Base-by-base conservation (phyloP, 2,329 filamentous ascomycete genomes). In the Lecanicillium sp. region DNA sequence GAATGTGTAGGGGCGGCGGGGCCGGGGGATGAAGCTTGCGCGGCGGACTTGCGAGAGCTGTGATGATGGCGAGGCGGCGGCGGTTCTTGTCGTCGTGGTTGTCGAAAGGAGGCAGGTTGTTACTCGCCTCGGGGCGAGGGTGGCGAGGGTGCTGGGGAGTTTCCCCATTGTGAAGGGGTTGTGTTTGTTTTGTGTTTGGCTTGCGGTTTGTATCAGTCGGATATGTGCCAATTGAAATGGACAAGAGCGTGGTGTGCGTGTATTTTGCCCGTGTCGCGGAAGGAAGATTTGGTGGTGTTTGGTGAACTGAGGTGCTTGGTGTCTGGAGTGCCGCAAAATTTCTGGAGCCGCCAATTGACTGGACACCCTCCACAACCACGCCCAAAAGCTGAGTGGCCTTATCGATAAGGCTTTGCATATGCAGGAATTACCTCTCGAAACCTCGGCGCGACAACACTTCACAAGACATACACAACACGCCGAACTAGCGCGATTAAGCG, bases 1-100 rank as follows among this genome's bases (percentile, higher is more conserved):
- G 72, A 96, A 97, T 50, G 83, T 87, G 72, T 96, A 97, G 30
- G 92, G 90, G 5, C 89, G 79, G 56, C 88, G 84, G n/a, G 88
- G 88, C 13, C 92, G 87, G 45, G 75, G 76, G 57, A 97, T 77
- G 46, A 95, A 84, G 17, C 85, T 88, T 37, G 92, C 92, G 58
- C 87, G 79, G 44, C 88, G 82, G 57, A 79, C 71, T 66, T 89
- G 84, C 36, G 44, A 62, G 65, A 61, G 49, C 48, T 31, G 59
- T 44, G 54, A 44, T 5, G 40, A 43, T 17, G 49, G 44, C 42
- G 49, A 40, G 44, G 52, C 48, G 36, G 48, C 45, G 44, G 40
- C 19, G 40, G 36, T 34, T 39, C 48, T 39, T 32, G 55, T 45
- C 43, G 52, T 46, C 33, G 44, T 47, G 22, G 47, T 46, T 5